Percentiles rank a stretch among this genome's conserved stretches.
Conservation (phyloP, 139 green algal genomes). For the Haematococcus sp. region DNA sequence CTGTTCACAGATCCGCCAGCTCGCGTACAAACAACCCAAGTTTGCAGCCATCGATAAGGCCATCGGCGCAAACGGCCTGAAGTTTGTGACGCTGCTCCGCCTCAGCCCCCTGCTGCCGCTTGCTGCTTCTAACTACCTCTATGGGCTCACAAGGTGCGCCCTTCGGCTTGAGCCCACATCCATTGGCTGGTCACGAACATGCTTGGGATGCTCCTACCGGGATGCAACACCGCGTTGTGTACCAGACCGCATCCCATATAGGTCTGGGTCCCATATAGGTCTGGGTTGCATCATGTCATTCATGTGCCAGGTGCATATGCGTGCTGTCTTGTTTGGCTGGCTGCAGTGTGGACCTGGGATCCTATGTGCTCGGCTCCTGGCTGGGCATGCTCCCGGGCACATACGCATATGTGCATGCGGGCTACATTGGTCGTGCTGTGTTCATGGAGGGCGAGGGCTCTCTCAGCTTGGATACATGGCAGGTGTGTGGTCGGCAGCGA, state of each 20-base stretch:
- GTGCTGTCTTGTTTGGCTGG: too few species aligned
- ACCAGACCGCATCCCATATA: too few species aligned
- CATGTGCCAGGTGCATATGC: too few species aligned
- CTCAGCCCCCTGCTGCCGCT: conserved; percentile 90
- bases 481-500: too few species aligned
- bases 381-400: conserved; percentile 95
- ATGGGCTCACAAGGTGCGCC: conserved; percentile 34
- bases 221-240: not conserved
- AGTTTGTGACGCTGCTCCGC: conserved; percentile 91
- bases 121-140: conserved; percentile 89
- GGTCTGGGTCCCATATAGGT: too few species aligned
- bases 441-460: conserved; percentile 51
- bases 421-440: conserved; percentile 54
- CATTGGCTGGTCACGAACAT: not conserved
- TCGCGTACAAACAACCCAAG: conserved; percentile 48
- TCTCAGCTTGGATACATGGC: conserved; percentile 35
- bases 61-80: conserved; percentile 86
- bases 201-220: not conserved
- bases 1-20: conserved; percentile 26
- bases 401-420: conserved; percentile 79
- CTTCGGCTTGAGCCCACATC: not conserved
- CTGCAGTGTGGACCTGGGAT: conserved; percentile 61
- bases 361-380: conserved; percentile 81
- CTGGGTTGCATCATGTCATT: not conserved
- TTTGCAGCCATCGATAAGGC: conserved; percentile 89